phyloP scores from a whole-genome alignment of 305 asterid genomes.

The Caryopteris hybrid region DNA sequence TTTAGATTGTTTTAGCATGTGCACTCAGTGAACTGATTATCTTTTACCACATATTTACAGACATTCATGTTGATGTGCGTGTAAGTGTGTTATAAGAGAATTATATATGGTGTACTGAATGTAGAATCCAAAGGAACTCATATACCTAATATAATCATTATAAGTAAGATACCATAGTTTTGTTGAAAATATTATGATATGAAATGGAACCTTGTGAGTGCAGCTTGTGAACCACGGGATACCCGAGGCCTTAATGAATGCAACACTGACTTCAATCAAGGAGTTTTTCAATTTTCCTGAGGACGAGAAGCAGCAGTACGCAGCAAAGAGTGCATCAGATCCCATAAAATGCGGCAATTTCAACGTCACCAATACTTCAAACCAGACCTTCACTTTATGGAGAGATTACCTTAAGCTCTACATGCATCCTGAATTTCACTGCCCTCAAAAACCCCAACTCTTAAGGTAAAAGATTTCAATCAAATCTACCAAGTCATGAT shows the following conservation, averaged over 20 bases:
- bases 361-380: slow-evolving; percentile 27
- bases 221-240: slow-evolving; percentile 65
- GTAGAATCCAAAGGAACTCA: no score
- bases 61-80: no score
- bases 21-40: no score
- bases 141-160: no score
- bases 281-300: slow-evolving; percentile 41
- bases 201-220: no score
- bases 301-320: slow-evolving; percentile 34
- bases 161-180: no score
- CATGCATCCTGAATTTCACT: slow-evolving; percentile 48
- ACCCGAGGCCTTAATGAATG: slow-evolving; percentile 16
- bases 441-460: slow-evolving; percentile 33
- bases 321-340: slow-evolving; percentile 33
- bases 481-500: background rate
- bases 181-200: no score
- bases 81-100: no score
- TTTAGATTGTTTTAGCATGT: no score
- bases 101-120: no score
- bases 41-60: no score
- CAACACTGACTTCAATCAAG: background rate
- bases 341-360: slow-evolving; percentile 47
- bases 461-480: slow-evolving; percentile 20
- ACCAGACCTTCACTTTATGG: slow-evolving; percentile 32
- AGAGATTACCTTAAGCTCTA: slow-evolving; percentile 51